phyloP scores from a whole-genome alignment of 2,329 filamentous ascomycete genomes.

The Scortechinia acanthostroma region DNA sequence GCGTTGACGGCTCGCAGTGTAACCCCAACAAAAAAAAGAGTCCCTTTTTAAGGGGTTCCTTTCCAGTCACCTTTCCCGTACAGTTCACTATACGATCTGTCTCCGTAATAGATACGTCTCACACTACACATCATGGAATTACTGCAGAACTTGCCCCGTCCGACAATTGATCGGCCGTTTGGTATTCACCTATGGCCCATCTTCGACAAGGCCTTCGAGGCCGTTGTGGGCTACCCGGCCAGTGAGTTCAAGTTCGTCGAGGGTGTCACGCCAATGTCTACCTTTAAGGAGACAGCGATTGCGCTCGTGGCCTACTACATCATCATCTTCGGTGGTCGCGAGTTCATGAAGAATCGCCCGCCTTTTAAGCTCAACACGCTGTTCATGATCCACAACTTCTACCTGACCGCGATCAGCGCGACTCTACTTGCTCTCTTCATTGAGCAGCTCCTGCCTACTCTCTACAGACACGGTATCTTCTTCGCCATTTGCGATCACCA shows the following conservation, averaged over 20 bases:
- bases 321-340: constrained; percentile 85
- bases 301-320: constrained; percentile 85
- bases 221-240: constrained; percentile 72
- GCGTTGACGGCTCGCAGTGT: too few species aligned
- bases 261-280: constrained; percentile 82
- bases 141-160: constrained; percentile 49
- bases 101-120: too few species aligned
- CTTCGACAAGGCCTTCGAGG: constrained; percentile 80
- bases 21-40: too few species aligned
- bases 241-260: constrained; percentile 79
- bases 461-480: constrained; percentile 78
- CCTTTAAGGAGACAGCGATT: constrained; percentile 72
- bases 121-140: too few species aligned
- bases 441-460: constrained; percentile 81
- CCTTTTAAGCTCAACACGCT: constrained; percentile 80
- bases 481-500: constrained; percentile 74
- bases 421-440: constrained; percentile 76
- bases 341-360: constrained; percentile 81
- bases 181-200: constrained; percentile 88
- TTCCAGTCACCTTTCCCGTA: background rate
- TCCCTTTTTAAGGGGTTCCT: constrained; percentile 5
- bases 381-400: constrained; percentile 95
- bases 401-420: constrained; percentile 79
- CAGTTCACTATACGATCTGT: too few species aligned
- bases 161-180: constrained; percentile 85